A percentile compares a stretch with the other conserved stretches of the same genome.
Conservation (phyloP, 495 filamentous ascomycete species). For the Penicillium ucsense region DNA sequence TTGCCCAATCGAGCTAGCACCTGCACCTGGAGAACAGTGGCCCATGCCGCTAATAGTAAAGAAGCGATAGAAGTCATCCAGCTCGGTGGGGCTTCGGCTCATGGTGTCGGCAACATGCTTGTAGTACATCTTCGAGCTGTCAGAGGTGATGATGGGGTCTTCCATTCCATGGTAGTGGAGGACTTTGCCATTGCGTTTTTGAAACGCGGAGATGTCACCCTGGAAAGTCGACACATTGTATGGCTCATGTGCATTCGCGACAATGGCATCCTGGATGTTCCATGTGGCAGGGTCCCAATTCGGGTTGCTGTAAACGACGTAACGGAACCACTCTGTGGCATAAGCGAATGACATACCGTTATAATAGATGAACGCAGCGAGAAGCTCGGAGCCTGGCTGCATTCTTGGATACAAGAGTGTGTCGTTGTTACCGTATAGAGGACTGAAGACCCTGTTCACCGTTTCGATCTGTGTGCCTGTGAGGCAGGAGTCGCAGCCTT, state of each 20-base stretch:
- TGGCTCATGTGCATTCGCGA: background rate
- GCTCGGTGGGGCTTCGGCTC: background rate
- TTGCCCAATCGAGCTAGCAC: background rate
- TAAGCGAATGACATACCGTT: background rate
- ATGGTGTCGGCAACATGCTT: background rate
- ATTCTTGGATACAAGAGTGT: background rate
- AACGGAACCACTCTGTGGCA: background rate
- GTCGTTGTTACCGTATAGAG: background rate
- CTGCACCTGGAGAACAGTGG: background rate
- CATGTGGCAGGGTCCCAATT: background rate
- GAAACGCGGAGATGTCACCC: background rate
- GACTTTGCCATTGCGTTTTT: background rate
- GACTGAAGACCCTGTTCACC: background rate
- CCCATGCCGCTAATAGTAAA: conserved; percentile 1
- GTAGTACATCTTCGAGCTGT: background rate
- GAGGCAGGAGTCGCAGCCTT: background rate
- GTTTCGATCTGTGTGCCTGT: background rate
- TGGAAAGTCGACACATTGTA: background rate
- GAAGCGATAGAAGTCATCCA: conserved; percentile 3
- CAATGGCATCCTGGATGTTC: background rate
- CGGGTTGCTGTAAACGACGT: background rate
- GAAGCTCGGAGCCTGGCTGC: background rate
- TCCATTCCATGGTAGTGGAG: background rate
- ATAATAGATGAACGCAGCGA: background rate
- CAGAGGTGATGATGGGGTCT: background rate